These are phyloP conservation scores for Hypoxylon sp. DNA, from an alignment of 2,329 filamentous ascomycete species.

Conservation along the genomic window DNA sequence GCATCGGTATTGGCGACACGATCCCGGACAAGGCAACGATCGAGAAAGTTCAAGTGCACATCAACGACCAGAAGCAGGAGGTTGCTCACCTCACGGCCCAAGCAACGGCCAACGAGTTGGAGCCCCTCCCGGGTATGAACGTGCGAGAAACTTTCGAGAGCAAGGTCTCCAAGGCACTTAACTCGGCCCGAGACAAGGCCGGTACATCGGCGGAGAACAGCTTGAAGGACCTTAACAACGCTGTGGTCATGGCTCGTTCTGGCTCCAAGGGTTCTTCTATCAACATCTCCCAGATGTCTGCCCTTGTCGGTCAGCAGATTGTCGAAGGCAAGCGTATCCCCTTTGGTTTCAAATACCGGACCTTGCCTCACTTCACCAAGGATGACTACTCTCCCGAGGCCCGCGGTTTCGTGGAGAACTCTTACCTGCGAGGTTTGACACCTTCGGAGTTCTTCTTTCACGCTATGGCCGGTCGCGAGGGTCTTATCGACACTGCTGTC, in stretches of 20 bases:
- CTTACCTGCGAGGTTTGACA: slow-evolving; percentile 93
- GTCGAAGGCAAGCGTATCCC: slow-evolving; percentile 99
- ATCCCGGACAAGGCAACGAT: slow-evolving; percentile 90
- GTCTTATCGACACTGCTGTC: slow-evolving; percentile 98
- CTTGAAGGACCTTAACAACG: slow-evolving; percentile 95
- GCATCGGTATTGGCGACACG: slow-evolving; percentile 97
- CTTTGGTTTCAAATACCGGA: slow-evolving; percentile 98
- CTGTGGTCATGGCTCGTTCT: slow-evolving; percentile 93
- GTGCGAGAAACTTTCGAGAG: slow-evolving; percentile 98
- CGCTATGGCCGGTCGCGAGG: slow-evolving; percentile 99
- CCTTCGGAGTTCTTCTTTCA: slow-evolving; percentile 99
- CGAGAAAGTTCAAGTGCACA: slow-evolving; percentile 80
- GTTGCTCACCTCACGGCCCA: slow-evolving; percentile 77
- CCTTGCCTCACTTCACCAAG: slow-evolving; percentile 97
- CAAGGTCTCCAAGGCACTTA: slow-evolving; percentile 92
- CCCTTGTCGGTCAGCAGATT: slow-evolving; percentile 95
- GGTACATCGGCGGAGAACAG: slow-evolving; percentile 91
- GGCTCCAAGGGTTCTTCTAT: slow-evolving; percentile 99
- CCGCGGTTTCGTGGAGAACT: slow-evolving; percentile 98
- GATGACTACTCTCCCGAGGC: slow-evolving; percentile 98
- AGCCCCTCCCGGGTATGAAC: slow-evolving; percentile 97
- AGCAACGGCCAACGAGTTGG: slow-evolving; percentile 86
- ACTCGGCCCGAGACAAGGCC: slow-evolving; percentile 94
- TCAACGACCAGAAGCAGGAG: slow-evolving; percentile 81
- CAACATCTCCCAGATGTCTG: slow-evolving; percentile 99